Evolutionary conservation across 2,329 filamentous ascomycete genomes (phyloP).

Genomic region (Aureobasidium sp.): DNA sequence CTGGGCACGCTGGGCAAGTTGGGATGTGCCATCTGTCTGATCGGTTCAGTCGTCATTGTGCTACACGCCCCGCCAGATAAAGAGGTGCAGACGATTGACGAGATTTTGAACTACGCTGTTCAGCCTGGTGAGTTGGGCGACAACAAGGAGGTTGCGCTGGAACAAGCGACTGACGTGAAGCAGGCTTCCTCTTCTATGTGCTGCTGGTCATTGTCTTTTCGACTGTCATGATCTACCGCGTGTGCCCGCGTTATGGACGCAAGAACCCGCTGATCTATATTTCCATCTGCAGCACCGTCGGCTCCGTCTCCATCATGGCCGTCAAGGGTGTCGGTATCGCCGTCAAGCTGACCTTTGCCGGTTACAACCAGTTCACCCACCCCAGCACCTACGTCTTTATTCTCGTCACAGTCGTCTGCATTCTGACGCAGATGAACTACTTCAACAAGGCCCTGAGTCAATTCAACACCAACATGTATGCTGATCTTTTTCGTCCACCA

Average conservation of each 20-base stretch:
- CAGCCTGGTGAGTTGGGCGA: constrained; percentile 61
- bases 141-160: neutral
- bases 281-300: constrained; percentile 95
- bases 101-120: constrained; percentile 84
- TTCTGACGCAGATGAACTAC: constrained; percentile 99
- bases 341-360: constrained; percentile 84
- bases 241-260: constrained; percentile 83
- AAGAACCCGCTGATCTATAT: constrained; percentile 94
- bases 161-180: neutral
- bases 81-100: constrained; percentile 81
- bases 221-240: constrained; percentile 88
- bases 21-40: constrained; percentile 90
- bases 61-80: constrained; percentile 92
- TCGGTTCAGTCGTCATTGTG: constrained; percentile 95
- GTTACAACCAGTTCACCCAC: constrained; percentile 90
- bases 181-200: constrained; percentile 87
- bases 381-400: constrained; percentile 97
- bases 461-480: constrained; percentile 95
- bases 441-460: constrained; percentile 98
- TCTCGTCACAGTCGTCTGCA: constrained; percentile 87
- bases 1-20: constrained; percentile 86
- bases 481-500: constrained; percentile 14
- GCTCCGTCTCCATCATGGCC: constrained; percentile 97
- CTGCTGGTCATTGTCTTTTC: constrained; percentile 73
- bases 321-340: constrained; percentile 98